Percentiles rank a stretch among this genome's conserved stretches.
Evolutionary conservation across 768 basidiomycete genomes (phyloP).

Genomic region (Psilocybe subaeruginosa): DNA sequence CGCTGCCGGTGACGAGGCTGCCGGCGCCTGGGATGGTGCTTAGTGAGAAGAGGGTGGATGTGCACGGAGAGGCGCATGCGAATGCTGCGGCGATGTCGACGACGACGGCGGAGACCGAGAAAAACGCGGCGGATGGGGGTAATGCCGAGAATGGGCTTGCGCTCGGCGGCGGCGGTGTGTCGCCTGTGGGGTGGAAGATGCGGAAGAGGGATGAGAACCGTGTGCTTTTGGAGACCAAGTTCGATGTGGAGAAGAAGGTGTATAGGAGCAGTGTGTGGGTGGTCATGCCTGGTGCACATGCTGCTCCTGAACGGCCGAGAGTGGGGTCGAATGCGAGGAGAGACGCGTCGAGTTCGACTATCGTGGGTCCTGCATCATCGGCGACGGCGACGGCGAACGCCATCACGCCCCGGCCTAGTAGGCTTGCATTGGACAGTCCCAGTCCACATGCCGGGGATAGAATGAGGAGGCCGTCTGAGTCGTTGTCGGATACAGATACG

Average conservation of each 20-base stretch:
- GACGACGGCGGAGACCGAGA: slow-evolving; percentile 22
- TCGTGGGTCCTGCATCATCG: slow-evolving; percentile 2
- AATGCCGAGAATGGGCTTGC: neutral
- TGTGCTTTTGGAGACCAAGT: slow-evolving; percentile 57
- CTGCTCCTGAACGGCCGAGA: neutral
- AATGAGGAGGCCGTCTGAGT: slow-evolving; percentile 13
- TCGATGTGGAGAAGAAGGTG: slow-evolving; percentile 48
- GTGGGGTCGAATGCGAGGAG: slow-evolving; percentile 12
- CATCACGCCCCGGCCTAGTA: slow-evolving; percentile 44
- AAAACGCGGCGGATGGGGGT: neutral
- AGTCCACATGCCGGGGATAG: slow-evolving; percentile 20
- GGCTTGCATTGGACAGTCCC: slow-evolving; percentile 32
- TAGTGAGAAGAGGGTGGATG: slow-evolving; percentile 52
- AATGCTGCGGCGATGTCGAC: slow-evolving; percentile 7
- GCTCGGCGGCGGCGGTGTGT: neutral
- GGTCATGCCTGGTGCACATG: slow-evolving; percentile 22
- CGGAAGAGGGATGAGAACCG: slow-evolving; percentile 61
- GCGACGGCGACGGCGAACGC: neutral
- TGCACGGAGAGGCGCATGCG: slow-evolving; percentile 21
- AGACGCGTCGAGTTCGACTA: slow-evolving; percentile 22
- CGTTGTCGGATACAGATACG: slow-evolving; percentile 8
- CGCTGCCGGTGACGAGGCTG: slow-evolving; percentile 68
- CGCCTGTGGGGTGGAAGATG: slow-evolving; percentile 55
- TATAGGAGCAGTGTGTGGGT: slow-evolving; percentile 59
- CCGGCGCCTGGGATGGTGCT: slow-evolving; percentile 69